phyloP scores from a whole-genome alignment of 306 rosid species.

The Dryas drummondii region DNA sequence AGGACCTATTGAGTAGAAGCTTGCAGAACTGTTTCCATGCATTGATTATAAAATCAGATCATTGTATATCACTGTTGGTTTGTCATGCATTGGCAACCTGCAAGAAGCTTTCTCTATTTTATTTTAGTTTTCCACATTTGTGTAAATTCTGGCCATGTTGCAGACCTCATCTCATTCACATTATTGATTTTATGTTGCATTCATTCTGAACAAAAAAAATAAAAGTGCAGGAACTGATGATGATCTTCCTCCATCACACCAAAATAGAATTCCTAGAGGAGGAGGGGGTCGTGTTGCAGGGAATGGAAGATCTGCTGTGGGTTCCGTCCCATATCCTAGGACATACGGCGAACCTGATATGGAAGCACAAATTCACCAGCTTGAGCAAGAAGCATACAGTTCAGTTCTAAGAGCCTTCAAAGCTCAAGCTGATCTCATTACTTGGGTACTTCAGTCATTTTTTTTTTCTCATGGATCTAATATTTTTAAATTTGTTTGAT shows the following conservation, averaged over 20 bases:
- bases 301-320: conserved; percentile 77
- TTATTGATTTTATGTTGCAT: conserved; percentile 4
- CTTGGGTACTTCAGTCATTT: conserved; percentile 70
- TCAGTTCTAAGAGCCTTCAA: conserved; percentile 93
- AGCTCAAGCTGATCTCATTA: conserved; percentile 98
- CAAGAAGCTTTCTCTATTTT: background rate
- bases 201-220: background rate
- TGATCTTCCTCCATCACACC: conserved; percentile 84
- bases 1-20: background rate
- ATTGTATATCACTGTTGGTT: background rate
- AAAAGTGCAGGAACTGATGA: conserved; percentile 79
- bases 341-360: conserved; percentile 75
- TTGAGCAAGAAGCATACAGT: conserved; percentile 95
- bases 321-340: conserved; percentile 67
- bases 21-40: background rate
- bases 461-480: conserved; percentile 34
- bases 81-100: background rate
- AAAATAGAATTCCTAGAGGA: conserved; percentile 77
- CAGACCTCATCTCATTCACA: background rate
- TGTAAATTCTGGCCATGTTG: background rate
- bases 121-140: background rate
- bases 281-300: conserved; percentile 78
- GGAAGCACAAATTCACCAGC: conserved; percentile 93
- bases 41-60: background rate
- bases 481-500: conserved; percentile 33